A percentile compares a stretch with the other conserved stretches of the same genome.
phyloP scores from a whole-genome alignment of 2,329 filamentous ascomycete genomes.

The Pseudogymnoascus sp. region DNA sequence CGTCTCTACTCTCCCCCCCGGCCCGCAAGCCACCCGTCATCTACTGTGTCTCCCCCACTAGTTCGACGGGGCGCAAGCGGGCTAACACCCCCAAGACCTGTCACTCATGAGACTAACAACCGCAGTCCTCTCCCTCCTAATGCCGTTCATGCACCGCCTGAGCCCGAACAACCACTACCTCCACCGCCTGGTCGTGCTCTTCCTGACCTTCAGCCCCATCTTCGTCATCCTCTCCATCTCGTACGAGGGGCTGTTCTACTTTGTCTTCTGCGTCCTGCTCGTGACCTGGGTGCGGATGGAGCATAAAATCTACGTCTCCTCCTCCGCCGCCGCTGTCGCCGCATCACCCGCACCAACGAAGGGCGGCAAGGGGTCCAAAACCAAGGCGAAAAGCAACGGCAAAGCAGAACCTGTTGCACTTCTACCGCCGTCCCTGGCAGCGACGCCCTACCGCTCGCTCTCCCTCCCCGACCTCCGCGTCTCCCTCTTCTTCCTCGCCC shows the following conservation, averaged over 20 bases:
- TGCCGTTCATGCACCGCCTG: slow-evolving; percentile 75
- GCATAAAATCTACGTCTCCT: slow-evolving; percentile 59
- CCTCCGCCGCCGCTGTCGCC: slow-evolving; percentile 22
- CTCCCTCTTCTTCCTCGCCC: slow-evolving; percentile 88
- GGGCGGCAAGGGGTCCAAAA: background rate
- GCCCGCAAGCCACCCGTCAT: background rate
- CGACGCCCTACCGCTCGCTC: slow-evolving; percentile 50
- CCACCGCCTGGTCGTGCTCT: slow-evolving; percentile 80
- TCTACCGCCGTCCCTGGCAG: slow-evolving; percentile 21
- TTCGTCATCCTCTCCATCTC: slow-evolving; percentile 97
- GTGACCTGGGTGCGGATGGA: slow-evolving; percentile 90
- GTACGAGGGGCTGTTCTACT: slow-evolving; percentile 94
- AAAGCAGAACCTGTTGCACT: background rate
- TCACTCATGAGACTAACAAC: slow-evolving; percentile 5
- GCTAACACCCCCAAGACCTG: background rate
- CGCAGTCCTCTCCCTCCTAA: slow-evolving; percentile 62
- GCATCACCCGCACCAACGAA: slow-evolving; percentile 18
- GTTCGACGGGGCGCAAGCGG: background rate
- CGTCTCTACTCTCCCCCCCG: slow-evolving; percentile 23
- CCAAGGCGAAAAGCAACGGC: slow-evolving; percentile 15
- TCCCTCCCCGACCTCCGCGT: slow-evolving; percentile 79
- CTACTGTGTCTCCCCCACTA: background rate
- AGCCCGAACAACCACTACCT: slow-evolving; percentile 82
- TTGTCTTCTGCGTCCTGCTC: slow-evolving; percentile 75
- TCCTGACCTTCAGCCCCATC: slow-evolving; percentile 83